Percentiles rank a stretch among this genome's conserved stretches.
These are phyloP conservation scores for Eutreptiella sp. DNA, from an alignment of 208 protist genomes.

Conservation along the genomic window DNA sequence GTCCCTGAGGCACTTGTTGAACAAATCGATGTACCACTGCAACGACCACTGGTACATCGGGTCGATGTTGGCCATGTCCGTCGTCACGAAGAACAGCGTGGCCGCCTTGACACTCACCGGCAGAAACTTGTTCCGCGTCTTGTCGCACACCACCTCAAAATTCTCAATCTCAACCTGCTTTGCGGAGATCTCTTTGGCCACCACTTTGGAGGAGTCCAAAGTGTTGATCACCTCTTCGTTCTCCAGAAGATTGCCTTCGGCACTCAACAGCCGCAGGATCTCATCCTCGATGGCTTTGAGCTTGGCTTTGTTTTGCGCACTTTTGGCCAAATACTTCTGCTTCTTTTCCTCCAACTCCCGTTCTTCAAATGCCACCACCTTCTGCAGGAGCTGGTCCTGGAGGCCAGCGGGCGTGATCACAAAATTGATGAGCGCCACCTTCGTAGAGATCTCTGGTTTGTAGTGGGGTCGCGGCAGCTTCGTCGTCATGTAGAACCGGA, in stretches of 20 bases:
- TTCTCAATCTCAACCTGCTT: slow-evolving; percentile 46
- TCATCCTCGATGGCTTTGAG: slow-evolving; percentile 78
- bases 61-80: slow-evolving; percentile 52
- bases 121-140: slow-evolving; percentile 47
- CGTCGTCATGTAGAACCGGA: slow-evolving; percentile 96
- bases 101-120: slow-evolving; percentile 53
- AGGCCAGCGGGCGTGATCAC: slow-evolving; percentile 92
- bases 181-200: slow-evolving; percentile 3
- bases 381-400: slow-evolving; percentile 89
- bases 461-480: slow-evolving; percentile 95
- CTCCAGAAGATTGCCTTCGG: slow-evolving; percentile 15
- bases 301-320: slow-evolving; percentile 74
- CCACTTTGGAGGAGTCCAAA: not conserved
- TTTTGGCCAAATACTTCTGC: slow-evolving; percentile 80
- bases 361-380: slow-evolving; percentile 85
- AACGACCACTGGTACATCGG: slow-evolving; percentile 68
- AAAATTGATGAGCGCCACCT: slow-evolving; percentile 94
- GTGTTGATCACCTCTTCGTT: slow-evolving; percentile 2
- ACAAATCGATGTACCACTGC: slow-evolving; percentile 67
- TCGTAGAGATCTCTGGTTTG: slow-evolving; percentile 92
- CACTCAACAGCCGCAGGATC: slow-evolving; percentile 81
- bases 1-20: slow-evolving; percentile 42
- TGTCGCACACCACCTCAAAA: slow-evolving; percentile 64
- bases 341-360: slow-evolving; percentile 93
- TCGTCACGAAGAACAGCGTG: slow-evolving; percentile 67